Evolutionary conservation across 192 early-diverging fungal species (phyloP).

Genomic region (Gigaspora rosea): DNA sequence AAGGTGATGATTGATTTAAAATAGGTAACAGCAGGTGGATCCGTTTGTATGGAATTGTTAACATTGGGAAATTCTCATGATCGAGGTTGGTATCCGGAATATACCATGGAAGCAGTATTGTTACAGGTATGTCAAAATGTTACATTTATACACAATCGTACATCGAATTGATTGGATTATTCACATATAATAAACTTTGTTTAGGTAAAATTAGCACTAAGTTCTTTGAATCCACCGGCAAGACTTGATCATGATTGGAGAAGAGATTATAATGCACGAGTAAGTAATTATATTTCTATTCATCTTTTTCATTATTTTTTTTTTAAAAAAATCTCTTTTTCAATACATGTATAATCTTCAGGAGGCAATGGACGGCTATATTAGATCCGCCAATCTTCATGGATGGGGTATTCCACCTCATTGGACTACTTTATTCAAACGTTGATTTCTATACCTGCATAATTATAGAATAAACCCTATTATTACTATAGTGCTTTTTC

Average conservation of each 20-base stretch:
- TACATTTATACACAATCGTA: neutral
- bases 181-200: neutral
- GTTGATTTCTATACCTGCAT: neutral
- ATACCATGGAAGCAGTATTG: slow-evolving; percentile 40
- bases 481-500: too few relatives aligned
- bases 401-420: slow-evolving; percentile 42
- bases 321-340: neutral
- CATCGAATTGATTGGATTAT: neutral
- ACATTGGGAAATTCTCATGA: slow-evolving; percentile 33
- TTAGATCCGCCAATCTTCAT: slow-evolving; percentile 43
- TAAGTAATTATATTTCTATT: neutral
- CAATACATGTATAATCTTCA: neutral
- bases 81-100: slow-evolving; percentile 38
- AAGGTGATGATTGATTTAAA: neutral
- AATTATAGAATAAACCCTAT: too few relatives aligned
- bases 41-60: slow-evolving; percentile 44
- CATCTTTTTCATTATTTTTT: neutral
- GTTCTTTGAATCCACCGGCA: slow-evolving; percentile 42
- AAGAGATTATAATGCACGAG: slow-evolving; percentile 32
- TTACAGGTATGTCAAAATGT: slow-evolving; percentile 14
- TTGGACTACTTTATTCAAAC: slow-evolving; percentile 22
- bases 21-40: slow-evolving; percentile 45
- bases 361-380: slow-evolving; percentile 47
- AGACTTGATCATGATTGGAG: slow-evolving; percentile 42
- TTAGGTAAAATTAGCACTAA: slow-evolving; percentile 38